Conservation (phyloP, 176 grass and related monocot species). For the Oryza coarctata region DNA sequence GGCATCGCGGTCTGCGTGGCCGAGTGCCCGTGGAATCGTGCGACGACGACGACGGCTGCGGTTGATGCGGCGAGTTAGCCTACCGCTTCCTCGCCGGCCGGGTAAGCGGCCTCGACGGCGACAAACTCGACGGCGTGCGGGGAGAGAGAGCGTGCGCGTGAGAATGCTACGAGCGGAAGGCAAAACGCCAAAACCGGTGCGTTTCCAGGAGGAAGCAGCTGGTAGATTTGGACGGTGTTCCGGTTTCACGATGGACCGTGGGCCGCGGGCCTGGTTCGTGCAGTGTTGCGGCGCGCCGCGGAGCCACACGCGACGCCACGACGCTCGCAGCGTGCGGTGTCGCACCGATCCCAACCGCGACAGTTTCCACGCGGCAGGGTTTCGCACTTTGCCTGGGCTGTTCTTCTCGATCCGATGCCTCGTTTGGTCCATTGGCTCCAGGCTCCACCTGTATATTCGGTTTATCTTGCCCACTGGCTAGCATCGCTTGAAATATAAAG, state of each 20-base stretch:
- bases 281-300: background rate
- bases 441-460: no score
- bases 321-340: no score
- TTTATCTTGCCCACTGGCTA: no score
- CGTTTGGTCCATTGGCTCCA: no score
- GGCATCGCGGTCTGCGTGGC: constrained; percentile 18
- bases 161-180: no score
- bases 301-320: no score
- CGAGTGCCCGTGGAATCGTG: background rate
- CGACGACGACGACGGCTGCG: background rate
- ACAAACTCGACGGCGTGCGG: background rate
- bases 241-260: background rate
- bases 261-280: background rate
- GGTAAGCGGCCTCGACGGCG: background rate
- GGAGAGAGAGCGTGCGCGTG: background rate
- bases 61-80: background rate
- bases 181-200: background rate
- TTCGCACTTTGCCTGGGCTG: no score
- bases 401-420: no score
- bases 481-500: no score
- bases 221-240: background rate
- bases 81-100: no score
- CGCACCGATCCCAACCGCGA: no score
- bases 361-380: no score
- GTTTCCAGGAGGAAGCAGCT: background rate